Base-by-base conservation (phyloP, 2,329 filamentous ascomycete species). In the Xylaria sp. region DNA sequence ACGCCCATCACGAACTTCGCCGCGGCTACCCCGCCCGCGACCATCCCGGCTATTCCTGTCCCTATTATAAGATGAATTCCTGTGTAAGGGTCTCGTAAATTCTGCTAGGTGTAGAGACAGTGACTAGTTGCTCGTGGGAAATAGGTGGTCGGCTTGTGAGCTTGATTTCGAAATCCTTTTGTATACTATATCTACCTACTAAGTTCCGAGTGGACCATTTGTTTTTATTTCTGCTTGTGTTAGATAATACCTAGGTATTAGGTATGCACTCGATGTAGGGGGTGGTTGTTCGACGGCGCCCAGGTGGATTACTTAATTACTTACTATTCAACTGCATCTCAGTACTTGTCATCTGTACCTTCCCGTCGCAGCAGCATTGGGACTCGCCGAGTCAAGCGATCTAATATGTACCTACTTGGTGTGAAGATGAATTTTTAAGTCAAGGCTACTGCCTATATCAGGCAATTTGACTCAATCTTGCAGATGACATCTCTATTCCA, bases 1-100 rank as follows among this genome's bases (percentile, higher is more conserved):
- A 59, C 69, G 34, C 75, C 75, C 6, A 64, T 76, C 34, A 71
- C 71, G 18, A 72, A 71, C 34, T 70, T 44, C 18, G 48, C 70
- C 10, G 63, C 55, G 0, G 44, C 73, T 25, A 57, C 71, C 37
- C 62, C 72, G 3, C 50, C 69, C 8, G 73, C 69, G 18, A 54
- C 50, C 7, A 41, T 56, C 37, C 68, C 69, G 41, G 28, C 28
- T n/a, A 23, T 31, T 23, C 23, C 65, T 31, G 25, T 54, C 10
- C 37, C 34, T 6, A 25, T 31, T 6, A 23, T 39, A 44, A 44
- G 28, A 20, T 28, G 6, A 1, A n/a, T 55, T 48, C 18, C 20
- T n/a, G 6, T 12, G 34, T 65, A 51, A 18, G 4, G 31, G 25
- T 9, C 51, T 28, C 51, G 13, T 15, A 25, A 3, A 18, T 18